These are phyloP conservation scores for Vicia faba DNA, from an alignment of 306 rosid genomes.

Conservation along the genomic window DNA sequence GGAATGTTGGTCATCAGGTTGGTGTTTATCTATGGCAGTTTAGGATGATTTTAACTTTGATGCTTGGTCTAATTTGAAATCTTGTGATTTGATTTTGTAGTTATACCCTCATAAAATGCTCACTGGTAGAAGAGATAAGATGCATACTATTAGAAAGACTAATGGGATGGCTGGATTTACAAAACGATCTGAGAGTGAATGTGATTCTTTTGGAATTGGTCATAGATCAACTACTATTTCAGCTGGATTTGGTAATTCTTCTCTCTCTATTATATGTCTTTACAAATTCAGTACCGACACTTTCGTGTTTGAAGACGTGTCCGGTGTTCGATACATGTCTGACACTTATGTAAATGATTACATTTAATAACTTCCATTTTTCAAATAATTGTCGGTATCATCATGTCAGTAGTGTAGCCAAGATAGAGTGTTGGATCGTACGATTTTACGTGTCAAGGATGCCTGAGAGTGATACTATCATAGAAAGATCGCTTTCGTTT, in stretches of 20 bases:
- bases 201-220: conserved; percentile 91
- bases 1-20: conserved; percentile 99
- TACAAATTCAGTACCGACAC: background rate
- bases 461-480: too few relatives aligned
- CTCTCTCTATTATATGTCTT: conserved; percentile 7
- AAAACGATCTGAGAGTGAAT: conserved; percentile 90
- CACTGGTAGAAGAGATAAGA: conserved; percentile 88
- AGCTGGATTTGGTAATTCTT: conserved; percentile 85
- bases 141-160: conserved; percentile 91
- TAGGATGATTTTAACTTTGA: background rate
- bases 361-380: background rate
- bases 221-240: conserved; percentile 98
- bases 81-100: conserved; percentile 48
- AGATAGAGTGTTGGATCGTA: too few relatives aligned
- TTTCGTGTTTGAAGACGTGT: background rate
- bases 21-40: background rate
- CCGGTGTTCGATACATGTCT: background rate
- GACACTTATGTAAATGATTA: background rate
- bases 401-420: background rate
- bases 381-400: background rate
- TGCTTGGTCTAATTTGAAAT: conserved; percentile 9
- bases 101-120: conserved; percentile 94
- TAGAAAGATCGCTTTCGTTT: too few relatives aligned
- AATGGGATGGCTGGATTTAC: conserved; percentile 89
- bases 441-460: too few relatives aligned